A percentile compares a stretch with the other conserved stretches of the same genome.
These are phyloP conservation scores for Periconia sp. DNA, from an alignment of 2,329 filamentous ascomycete genomes.

Conservation along the genomic window DNA sequence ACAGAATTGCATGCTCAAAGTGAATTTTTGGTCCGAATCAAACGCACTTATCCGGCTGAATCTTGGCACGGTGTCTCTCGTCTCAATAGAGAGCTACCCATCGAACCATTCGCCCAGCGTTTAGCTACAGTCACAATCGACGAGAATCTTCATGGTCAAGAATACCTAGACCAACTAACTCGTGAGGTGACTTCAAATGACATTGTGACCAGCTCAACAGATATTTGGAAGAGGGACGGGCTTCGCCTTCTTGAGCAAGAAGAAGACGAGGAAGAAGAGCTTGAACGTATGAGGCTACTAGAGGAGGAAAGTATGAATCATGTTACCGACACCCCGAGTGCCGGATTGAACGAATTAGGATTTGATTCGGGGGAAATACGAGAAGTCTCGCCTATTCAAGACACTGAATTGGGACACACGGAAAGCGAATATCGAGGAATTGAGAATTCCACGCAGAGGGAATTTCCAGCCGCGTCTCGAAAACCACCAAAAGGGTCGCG, in stretches of 20 bases:
- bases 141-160: conserved; percentile 45
- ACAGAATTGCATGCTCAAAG: conserved; percentile 35
- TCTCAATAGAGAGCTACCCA: conserved; percentile 47
- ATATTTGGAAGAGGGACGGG: conserved; percentile 53
- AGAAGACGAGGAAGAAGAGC: conserved; percentile 40
- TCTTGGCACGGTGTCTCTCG: conserved; percentile 47
- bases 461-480: background rate
- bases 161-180: conserved; percentile 40
- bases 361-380: no score
- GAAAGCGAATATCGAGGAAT: no score
- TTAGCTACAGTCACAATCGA: conserved; percentile 41
- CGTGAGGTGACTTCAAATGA: conserved; percentile 32
- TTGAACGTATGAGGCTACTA: conserved; percentile 18
- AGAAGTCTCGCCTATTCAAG: no score
- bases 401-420: no score
- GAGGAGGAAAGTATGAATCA: conserved; percentile 15
- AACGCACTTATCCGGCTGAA: conserved; percentile 26
- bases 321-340: background rate
- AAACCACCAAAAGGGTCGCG: background rate
- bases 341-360: background rate
- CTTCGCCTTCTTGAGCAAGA: conserved; percentile 48
- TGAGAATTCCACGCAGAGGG: no score
- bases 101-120: conserved; percentile 52
- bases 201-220: conserved; percentile 42
- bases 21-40: conserved; percentile 38